A percentile compares a stretch with the other conserved stretches of the same genome.
Evolutionary conservation across 2,329 filamentous ascomycete genomes (phyloP).

Genomic region (Talaromyces sp.): DNA sequence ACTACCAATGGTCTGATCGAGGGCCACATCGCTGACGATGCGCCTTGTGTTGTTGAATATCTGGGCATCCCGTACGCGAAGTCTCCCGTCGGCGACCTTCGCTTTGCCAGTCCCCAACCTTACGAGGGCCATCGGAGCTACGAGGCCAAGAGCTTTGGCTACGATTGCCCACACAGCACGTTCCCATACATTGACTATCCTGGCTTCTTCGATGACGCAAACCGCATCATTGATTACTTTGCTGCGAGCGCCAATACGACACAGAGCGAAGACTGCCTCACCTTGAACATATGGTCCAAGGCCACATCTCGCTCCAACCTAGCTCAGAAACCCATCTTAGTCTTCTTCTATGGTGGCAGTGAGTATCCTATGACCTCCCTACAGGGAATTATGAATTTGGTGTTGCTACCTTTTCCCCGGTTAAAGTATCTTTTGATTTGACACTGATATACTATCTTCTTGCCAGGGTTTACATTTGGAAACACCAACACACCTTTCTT

Average conservation of each 20-base stretch:
- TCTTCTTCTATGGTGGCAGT: conserved; percentile 46
- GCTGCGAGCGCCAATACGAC: conserved; percentile 35
- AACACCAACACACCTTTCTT: conserved; percentile 39
- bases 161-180: neutral
- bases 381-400: neutral
- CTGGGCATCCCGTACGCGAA: conserved; percentile 12
- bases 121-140: neutral
- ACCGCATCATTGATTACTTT: conserved; percentile 26
- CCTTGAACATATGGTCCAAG: conserved; percentile 17
- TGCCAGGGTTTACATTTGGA: conserved; percentile 38
- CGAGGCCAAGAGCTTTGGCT: conserved; percentile 11
- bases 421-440: neutral
- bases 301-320: conserved; percentile 13
- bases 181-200: neutral
- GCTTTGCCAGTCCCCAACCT: conserved; percentile 10
- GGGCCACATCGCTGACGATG: conserved; percentile 27
- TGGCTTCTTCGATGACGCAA: neutral
- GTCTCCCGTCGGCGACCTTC: conserved; percentile 11
- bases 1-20: conserved; percentile 29
- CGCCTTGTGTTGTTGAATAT: conserved; percentile 24
- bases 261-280: conserved; percentile 16
- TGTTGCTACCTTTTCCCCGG: neutral
- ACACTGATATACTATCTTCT: neutral
- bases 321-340: conserved; percentile 36
- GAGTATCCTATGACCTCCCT: conserved; percentile 20